Percentiles rank a stretch among this genome's conserved stretches.
phyloP scores from a whole-genome alignment of 164 flowering plant species.

The Santalum album region DNA sequence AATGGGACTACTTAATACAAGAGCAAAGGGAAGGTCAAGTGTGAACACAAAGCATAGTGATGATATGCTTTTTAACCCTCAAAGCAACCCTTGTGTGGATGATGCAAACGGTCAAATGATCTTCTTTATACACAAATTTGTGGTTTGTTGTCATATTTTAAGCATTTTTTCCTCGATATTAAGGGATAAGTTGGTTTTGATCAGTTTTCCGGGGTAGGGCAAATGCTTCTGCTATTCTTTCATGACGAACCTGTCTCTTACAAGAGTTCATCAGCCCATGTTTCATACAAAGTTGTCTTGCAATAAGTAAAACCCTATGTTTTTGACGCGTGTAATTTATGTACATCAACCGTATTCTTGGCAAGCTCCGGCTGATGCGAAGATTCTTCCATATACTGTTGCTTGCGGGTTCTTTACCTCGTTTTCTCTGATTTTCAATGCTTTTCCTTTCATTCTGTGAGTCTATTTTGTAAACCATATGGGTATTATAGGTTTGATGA shows the following conservation, averaged over 20 bases:
- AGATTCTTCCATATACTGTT: too few relatives aligned
- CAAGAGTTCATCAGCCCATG: too few relatives aligned
- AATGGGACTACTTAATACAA: conserved; percentile 15
- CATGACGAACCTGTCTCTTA: conserved; percentile 2
- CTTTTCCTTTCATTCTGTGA: too few relatives aligned
- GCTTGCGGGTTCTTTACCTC: too few relatives aligned
- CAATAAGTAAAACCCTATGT: conserved; percentile 7
- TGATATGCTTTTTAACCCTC: background rate
- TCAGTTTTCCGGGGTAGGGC: conserved; percentile 5
- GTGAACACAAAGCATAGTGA: background rate
- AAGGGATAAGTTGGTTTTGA: conserved; percentile 8
- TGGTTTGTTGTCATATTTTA: conserved; percentile 9
- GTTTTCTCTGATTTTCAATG: too few relatives aligned
- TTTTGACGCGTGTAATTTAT: conserved; percentile 24
- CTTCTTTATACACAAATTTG: conserved; percentile 6
- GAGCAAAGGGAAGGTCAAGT: background rate
- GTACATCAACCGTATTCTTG: conserved; percentile 30
- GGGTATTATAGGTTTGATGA: too few relatives aligned
- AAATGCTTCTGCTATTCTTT: conserved; percentile 1
- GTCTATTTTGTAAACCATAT: too few relatives aligned
- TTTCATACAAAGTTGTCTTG: conserved; percentile 6
- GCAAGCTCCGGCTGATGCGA: background rate
- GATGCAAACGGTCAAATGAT: background rate
- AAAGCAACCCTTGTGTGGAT: background rate
- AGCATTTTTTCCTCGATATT: conserved; percentile 14